phyloP scores from a whole-genome alignment of 257 asterid genomes.

The Jasminum sambac region DNA sequence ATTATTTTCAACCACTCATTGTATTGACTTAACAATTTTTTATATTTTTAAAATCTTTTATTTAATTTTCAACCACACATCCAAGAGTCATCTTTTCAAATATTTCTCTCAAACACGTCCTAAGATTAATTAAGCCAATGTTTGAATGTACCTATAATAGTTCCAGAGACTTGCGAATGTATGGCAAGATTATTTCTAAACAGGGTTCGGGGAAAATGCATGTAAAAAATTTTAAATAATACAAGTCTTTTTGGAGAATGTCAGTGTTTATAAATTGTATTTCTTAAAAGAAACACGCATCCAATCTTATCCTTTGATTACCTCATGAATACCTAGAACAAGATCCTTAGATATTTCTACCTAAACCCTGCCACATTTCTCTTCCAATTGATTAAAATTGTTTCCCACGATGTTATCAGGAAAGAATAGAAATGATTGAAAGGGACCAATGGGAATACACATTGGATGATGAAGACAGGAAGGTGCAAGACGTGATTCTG shows the following conservation, averaged over 20 bases:
- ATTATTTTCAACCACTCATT: too few relatives aligned
- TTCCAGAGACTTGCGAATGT: background rate
- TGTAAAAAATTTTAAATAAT: too few relatives aligned
- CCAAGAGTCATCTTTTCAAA: too few relatives aligned
- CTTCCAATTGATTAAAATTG: slow-evolving; percentile 6
- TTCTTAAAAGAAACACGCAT: too few relatives aligned
- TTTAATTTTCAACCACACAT: too few relatives aligned
- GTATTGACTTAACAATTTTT: too few relatives aligned
- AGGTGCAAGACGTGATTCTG: slow-evolving; percentile 72
- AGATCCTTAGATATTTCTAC: background rate
- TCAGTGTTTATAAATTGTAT: too few relatives aligned
- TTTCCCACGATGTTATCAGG: slow-evolving; percentile 43
- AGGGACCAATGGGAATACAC: slow-evolving; percentile 77
- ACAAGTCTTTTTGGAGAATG: too few relatives aligned
- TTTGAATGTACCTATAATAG: background rate
- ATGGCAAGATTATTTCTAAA: too few relatives aligned
- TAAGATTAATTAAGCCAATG: background rate
- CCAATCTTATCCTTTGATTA: background rate
- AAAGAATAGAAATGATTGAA: slow-evolving; percentile 71
- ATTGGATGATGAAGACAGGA: slow-evolving; percentile 75
- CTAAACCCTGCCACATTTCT: background rate
- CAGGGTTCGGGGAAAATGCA: too few relatives aligned
- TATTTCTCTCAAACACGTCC: too few relatives aligned
- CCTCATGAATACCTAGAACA: background rate
- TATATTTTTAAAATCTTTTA: too few relatives aligned